Evolutionary conservation across 164 flowering plant genomes (phyloP).

Genomic region (Brasenia schreberi): DNA sequence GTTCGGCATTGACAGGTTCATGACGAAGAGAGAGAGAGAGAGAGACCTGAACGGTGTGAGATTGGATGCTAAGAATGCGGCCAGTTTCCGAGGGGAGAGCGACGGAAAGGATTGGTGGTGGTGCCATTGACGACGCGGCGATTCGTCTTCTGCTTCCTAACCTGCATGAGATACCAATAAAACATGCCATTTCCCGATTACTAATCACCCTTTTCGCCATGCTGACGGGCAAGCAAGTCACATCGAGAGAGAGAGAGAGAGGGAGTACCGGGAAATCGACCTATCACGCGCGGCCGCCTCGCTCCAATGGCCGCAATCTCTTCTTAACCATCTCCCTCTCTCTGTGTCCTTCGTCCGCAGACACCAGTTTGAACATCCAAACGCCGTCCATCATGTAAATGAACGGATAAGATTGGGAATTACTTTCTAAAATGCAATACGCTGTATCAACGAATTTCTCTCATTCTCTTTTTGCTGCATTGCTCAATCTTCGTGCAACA

Average conservation of each 20-base stretch:
- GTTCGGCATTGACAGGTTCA: no score
- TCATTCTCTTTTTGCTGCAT: no score
- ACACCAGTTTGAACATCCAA: no score
- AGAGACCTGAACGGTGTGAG: constrained; percentile 96
- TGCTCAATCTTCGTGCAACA: no score
- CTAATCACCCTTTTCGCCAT: neutral
- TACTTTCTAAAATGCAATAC: no score
- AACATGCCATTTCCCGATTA: neutral
- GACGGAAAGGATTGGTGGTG: constrained; percentile 67
- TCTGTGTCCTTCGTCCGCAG: neutral
- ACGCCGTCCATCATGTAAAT: no score
- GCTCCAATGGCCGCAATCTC: neutral
- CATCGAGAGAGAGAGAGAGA: no score
- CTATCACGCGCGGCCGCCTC: no score
- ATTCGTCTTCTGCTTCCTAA: constrained; percentile 12
- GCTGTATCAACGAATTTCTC: no score
- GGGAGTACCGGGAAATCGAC: no score
- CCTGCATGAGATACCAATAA: constrained; percentile 2
- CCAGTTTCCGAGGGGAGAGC: constrained; percentile 88
- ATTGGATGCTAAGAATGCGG: constrained; percentile 95
- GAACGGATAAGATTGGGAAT: no score
- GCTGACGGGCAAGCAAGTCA: no score
- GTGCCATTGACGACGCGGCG: constrained; percentile 33
- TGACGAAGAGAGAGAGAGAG: neutral
- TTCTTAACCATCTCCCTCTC: neutral